Evolutionary conservation across 768 basidiomycete species (phyloP).

Genomic region (Suillus fuscotomentosus): DNA sequence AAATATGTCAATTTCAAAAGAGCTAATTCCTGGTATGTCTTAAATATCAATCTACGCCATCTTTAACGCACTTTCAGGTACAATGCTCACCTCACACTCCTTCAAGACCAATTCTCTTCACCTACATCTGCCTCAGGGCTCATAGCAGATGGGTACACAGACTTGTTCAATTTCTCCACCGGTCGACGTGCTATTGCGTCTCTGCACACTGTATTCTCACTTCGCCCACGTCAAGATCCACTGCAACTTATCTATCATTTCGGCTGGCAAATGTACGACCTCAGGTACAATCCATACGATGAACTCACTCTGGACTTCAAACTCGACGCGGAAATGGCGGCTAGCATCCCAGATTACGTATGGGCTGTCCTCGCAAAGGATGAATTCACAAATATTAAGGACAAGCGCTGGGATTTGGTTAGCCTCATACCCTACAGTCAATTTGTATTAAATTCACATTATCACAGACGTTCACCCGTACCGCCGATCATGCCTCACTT

Average conservation of each 20-base stretch:
- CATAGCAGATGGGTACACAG: conserved; percentile 67
- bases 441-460: conserved; percentile 2
- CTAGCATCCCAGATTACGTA: conserved; percentile 63
- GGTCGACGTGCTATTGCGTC: conserved; percentile 76
- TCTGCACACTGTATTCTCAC: conserved; percentile 75
- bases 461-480: conserved; percentile 77
- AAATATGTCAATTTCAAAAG: conserved; percentile 54
- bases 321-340: conserved; percentile 41
- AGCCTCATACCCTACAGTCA: conserved; percentile 27
- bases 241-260: conserved; percentile 63
- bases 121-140: conserved; percentile 53
- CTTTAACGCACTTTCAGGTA: conserved; percentile 44
- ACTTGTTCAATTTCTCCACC: conserved; percentile 85
- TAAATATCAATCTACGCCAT: conserved; percentile 8
- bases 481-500: conserved; percentile 61
- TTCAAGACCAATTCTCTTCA: conserved; percentile 72
- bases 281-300: conserved; percentile 70
- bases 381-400: conserved; percentile 66
- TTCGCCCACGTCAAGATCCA: conserved; percentile 84
- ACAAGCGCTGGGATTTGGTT: conserved; percentile 85
- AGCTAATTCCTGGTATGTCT: conserved; percentile 61
- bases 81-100: conserved; percentile 53
- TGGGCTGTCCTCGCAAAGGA: conserved; percentile 85
- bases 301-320: conserved; percentile 79
- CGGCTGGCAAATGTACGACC: conserved; percentile 65